Percentiles rank a stretch among this genome's conserved stretches.
phyloP scores from a whole-genome alignment of 192 early-diverging fungal species.

The Rhizophagus clarus region DNA sequence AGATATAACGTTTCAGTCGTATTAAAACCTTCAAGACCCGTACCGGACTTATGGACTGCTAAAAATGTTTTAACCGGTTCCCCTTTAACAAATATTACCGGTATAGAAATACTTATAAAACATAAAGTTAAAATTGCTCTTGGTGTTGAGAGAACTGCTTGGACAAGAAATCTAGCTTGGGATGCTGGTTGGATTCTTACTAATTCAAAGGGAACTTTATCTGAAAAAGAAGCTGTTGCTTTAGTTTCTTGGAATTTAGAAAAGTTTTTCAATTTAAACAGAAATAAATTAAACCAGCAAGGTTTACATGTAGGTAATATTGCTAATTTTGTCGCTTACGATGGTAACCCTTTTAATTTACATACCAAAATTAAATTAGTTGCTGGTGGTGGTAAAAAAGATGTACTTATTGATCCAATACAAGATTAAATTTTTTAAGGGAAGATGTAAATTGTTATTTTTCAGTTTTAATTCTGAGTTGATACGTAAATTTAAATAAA shows the following conservation, averaged over 20 bases:
- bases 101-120: constrained; percentile 52
- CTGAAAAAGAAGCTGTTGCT: constrained; percentile 66
- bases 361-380: constrained; percentile 56
- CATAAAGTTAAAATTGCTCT: constrained; percentile 65
- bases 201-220: constrained; percentile 44
- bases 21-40: constrained; percentile 63
- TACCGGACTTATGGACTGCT: constrained; percentile 61
- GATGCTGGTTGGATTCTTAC: constrained; percentile 71
- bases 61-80: constrained; percentile 61
- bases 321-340: constrained; percentile 60
- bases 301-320: constrained; percentile 10
- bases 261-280: constrained; percentile 60
- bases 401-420: constrained; percentile 28
- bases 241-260: constrained; percentile 73
- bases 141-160: constrained; percentile 52
- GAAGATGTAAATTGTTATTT: background rate
- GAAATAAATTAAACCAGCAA: constrained; percentile 23
- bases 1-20: constrained; percentile 62
- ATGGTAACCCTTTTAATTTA: constrained; percentile 68
- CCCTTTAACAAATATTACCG: constrained; percentile 52
- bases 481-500: no score
- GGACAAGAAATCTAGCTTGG: constrained; percentile 70
- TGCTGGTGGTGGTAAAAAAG: constrained; percentile 55
- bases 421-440: background rate
- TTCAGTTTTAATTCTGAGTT: no score